Percentiles rank a stretch among this genome's conserved stretches.
Conservation (phyloP, 495 filamentous ascomycete species). For the Lophiotrema nucula region DNA sequence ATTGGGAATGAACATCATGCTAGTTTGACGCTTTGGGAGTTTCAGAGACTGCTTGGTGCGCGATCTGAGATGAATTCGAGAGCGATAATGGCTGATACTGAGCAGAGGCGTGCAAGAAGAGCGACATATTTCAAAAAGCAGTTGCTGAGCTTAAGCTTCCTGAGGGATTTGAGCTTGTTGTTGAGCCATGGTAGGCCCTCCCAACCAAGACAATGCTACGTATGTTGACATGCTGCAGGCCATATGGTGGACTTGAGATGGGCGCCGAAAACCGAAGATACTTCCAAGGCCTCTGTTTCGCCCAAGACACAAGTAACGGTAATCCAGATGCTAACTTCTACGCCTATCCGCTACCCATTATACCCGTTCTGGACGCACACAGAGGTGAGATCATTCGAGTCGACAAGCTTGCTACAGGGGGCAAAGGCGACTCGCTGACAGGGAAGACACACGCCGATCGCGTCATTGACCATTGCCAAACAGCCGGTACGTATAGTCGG, state of each 20-base stretch:
- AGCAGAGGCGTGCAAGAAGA: slow-evolving; percentile 53
- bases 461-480: slow-evolving; percentile 45
- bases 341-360: slow-evolving; percentile 55
- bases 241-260: slow-evolving; percentile 62
- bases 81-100: background rate
- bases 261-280: slow-evolving; percentile 56
- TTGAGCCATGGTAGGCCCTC: slow-evolving; percentile 57
- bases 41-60: slow-evolving; percentile 57
- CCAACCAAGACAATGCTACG: too few species aligned
- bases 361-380: slow-evolving; percentile 55
- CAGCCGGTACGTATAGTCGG: too few species aligned
- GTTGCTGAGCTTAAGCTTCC: slow-evolving; percentile 62
- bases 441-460: slow-evolving; percentile 44
- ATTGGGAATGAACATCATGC: slow-evolving; percentile 62
- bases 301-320: slow-evolving; percentile 48
- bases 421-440: slow-evolving; percentile 44
- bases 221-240: too few species aligned
- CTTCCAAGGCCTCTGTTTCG: slow-evolving; percentile 55
- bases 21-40: slow-evolving; percentile 62
- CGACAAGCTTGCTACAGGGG: slow-evolving; percentile 55
- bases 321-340: slow-evolving; percentile 58
- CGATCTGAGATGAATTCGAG: background rate
- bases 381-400: slow-evolving; percentile 53
- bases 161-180: slow-evolving; percentile 60
- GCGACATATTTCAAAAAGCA: slow-evolving; percentile 60